Conservation (phyloP, 202 grass and related monocot genomes). For the Elaeis oleifera region DNA sequence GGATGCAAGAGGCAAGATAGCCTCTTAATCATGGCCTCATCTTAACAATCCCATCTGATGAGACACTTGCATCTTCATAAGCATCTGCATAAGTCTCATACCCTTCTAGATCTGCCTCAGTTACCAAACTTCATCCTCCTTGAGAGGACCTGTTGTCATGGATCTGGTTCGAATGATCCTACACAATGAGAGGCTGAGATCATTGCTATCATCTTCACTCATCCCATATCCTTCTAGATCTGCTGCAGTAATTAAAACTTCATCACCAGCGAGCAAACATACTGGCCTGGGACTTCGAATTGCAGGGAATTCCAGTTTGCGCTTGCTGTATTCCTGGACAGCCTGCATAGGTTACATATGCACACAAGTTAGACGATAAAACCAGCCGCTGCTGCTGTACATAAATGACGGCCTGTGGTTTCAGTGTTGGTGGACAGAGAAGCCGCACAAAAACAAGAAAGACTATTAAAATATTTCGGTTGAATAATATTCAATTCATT, state of each 20-base stretch:
- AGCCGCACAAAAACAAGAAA: too few relatives aligned
- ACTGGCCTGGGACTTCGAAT: conserved; percentile 10
- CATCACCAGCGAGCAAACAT: conserved; percentile 1
- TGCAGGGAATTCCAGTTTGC: conserved; percentile 24
- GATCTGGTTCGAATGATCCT: conserved; percentile 13
- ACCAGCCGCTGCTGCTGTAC: too few relatives aligned
- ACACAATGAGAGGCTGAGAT: conserved; percentile 33
- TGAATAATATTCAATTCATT: too few relatives aligned
- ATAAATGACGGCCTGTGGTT: too few relatives aligned
- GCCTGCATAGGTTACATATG: conserved; percentile 1
- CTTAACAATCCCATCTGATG: conserved; percentile 32
- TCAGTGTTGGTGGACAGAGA: too few relatives aligned
- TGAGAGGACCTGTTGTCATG: conserved; percentile 1
- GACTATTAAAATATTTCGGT: too few relatives aligned
- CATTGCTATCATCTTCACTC: conserved; percentile 35
- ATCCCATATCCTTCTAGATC: conserved; percentile 25
- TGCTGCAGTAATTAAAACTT: conserved; percentile 14
- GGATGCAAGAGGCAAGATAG: conserved; percentile 64
- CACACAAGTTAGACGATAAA: too few relatives aligned
- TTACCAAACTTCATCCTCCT: conserved; percentile 55
- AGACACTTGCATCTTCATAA: conserved; percentile 13
- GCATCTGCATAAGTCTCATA: conserved; percentile 34
- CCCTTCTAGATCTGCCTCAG: conserved; percentile 74
- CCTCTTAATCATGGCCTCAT: conserved; percentile 38
- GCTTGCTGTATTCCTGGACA: conserved; percentile 18